Conservation (phyloP, 2,329 filamentous ascomycete species). For the Cladosporium sp. region DNA sequence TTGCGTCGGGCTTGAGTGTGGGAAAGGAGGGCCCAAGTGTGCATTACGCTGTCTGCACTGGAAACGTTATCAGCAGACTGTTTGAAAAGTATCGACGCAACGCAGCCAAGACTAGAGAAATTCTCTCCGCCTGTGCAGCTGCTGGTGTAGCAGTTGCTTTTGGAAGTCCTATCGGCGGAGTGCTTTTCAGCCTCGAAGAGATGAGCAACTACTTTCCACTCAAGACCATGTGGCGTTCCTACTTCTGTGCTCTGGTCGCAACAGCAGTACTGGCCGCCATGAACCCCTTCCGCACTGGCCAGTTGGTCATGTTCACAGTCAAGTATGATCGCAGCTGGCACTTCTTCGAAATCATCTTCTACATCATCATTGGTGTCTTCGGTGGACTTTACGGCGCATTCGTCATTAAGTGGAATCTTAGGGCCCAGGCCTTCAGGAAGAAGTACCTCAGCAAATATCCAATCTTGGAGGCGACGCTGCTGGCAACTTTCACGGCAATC, state of each 20-base stretch:
- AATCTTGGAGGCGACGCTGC: conserved; percentile 76
- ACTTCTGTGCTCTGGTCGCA: conserved; percentile 93
- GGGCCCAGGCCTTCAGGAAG: conserved; percentile 87
- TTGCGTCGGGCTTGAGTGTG: conserved; percentile 88
- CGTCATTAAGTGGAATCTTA: conserved; percentile 96
- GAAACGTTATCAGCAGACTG: conserved; percentile 89
- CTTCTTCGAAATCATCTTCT: conserved; percentile 93
- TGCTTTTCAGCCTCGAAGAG: conserved; percentile 94
- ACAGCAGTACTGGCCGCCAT: conserved; percentile 89
- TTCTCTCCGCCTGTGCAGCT: conserved; percentile 88
- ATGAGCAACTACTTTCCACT: conserved; percentile 96
- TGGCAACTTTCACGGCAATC: conserved; percentile 79
- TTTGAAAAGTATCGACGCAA: conserved; percentile 91
- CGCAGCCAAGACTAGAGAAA: conserved; percentile 90
- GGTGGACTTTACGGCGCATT: conserved; percentile 93
- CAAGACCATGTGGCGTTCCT: conserved; percentile 96
- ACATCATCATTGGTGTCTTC: conserved; percentile 84
- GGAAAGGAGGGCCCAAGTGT: conserved; percentile 97
- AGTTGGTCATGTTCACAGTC: conserved; percentile 99
- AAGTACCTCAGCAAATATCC: conserved; percentile 82
- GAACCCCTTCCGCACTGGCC: conserved; percentile 95
- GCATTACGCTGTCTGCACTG: conserved; percentile 97
- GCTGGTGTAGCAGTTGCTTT: conserved; percentile 96
- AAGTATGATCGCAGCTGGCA: conserved; percentile 95
- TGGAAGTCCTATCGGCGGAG: conserved; percentile 93